phyloP scores from a whole-genome alignment of 2,329 filamentous ascomycete genomes.

The Pestalotiopsis sp. region DNA sequence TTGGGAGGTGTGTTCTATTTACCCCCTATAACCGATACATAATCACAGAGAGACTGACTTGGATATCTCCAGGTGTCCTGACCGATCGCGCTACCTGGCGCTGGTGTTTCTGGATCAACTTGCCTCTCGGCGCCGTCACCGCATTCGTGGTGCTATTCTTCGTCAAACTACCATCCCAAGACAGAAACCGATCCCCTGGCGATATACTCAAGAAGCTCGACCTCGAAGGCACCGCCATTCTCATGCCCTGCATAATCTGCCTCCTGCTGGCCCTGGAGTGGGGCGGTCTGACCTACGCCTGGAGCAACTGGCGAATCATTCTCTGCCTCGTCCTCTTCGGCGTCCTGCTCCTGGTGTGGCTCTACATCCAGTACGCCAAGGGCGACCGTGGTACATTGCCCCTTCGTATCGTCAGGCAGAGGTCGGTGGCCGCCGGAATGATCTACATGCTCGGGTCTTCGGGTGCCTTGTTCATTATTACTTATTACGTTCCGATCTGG shows the following conservation, averaged over 20 bases:
- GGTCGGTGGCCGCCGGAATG: slow-evolving; percentile 24
- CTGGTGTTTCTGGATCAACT: slow-evolving; percentile 25
- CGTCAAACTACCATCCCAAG: slow-evolving; percentile 9
- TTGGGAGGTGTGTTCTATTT: slow-evolving; percentile 15
- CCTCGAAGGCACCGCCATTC: slow-evolving; percentile 1
- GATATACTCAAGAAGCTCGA: slow-evolving; percentile 18
- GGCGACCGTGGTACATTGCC: slow-evolving; percentile 42
- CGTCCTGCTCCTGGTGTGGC: slow-evolving; percentile 24
- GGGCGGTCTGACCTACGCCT: slow-evolving; percentile 36
- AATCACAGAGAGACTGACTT: background rate
- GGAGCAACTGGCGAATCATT: slow-evolving; percentile 33
- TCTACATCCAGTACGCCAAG: slow-evolving; percentile 31
- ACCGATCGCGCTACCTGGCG: slow-evolving; percentile 21
- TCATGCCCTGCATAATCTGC: background rate
- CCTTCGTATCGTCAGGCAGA: slow-evolving; percentile 22
- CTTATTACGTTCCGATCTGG: slow-evolving; percentile 29
- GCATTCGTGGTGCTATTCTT: slow-evolving; percentile 19
- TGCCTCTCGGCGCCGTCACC: slow-evolving; percentile 22
- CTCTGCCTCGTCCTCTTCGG: slow-evolving; percentile 25
- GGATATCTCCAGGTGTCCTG: slow-evolving; percentile 9
- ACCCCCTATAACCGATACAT: background rate
- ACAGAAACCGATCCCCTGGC: background rate
- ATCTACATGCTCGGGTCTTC: slow-evolving; percentile 18
- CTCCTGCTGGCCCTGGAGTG: slow-evolving; percentile 43
- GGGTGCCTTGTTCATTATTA: slow-evolving; percentile 12